These are phyloP conservation scores for Cytospora schulzeri DNA, from an alignment of 2,329 filamentous ascomycete genomes.

Conservation along the genomic window DNA sequence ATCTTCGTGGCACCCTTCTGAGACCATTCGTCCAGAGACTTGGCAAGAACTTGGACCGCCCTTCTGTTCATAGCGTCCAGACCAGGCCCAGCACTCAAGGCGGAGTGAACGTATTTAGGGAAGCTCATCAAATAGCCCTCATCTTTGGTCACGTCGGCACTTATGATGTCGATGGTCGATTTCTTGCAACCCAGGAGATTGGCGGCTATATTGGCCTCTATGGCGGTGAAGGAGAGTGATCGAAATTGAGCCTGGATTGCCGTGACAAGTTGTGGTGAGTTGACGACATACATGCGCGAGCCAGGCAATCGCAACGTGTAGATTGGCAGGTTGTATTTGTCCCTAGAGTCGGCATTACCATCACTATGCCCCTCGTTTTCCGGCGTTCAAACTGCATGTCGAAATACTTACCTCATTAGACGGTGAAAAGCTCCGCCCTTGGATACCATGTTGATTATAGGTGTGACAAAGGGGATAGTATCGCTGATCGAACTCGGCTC, in stretches of 20 bases:
- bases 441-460: slow-evolving; percentile 31
- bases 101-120: slow-evolving; percentile 12
- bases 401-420: slow-evolving; percentile 4
- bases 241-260: slow-evolving; percentile 12
- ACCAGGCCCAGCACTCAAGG: slow-evolving; percentile 11
- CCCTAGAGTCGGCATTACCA: background rate
- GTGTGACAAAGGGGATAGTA: slow-evolving; percentile 32
- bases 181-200: slow-evolving; percentile 6
- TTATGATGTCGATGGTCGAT: slow-evolving; percentile 8
- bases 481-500: slow-evolving; percentile 33
- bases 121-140: slow-evolving; percentile 18
- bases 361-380: background rate
- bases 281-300: slow-evolving; percentile 13
- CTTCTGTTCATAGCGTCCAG: slow-evolving; percentile 24
- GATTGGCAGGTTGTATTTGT: slow-evolving; percentile 14
- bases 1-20: background rate
- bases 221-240: slow-evolving; percentile 7
- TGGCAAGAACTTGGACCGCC: slow-evolving; percentile 8
- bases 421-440: slow-evolving; percentile 5
- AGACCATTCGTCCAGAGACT: slow-evolving; percentile 7
- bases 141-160: slow-evolving; percentile 13
- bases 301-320: slow-evolving; percentile 17
- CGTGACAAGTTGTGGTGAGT: slow-evolving; percentile 8
- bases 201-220: slow-evolving; percentile 12
- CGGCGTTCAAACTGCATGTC: background rate